Evolutionary conservation across 2,329 filamentous ascomycete species (phyloP).

Genomic region (Cladorrhinum sp.): DNA sequence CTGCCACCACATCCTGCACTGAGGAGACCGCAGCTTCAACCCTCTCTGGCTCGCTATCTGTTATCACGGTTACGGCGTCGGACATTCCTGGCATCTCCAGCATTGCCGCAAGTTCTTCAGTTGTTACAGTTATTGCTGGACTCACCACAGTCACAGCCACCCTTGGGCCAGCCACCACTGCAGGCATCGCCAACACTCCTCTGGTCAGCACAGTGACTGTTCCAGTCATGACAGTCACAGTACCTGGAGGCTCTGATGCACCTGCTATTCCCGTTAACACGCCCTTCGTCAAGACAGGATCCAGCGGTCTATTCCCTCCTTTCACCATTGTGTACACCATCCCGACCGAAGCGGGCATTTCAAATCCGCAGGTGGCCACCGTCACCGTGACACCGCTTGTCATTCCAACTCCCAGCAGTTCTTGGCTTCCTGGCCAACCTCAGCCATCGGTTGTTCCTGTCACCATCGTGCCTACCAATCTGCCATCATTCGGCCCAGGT

Average conservation of each 20-base stretch:
- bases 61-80: background rate
- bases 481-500: background rate
- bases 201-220: slow-evolving; percentile 10
- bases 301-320: slow-evolving; percentile 3
- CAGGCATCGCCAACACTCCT: background rate
- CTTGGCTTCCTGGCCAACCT: background rate
- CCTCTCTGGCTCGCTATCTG: background rate
- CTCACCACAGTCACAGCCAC: slow-evolving; percentile 3
- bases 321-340: slow-evolving; percentile 24
- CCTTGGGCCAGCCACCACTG: background rate
- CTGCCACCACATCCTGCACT: background rate
- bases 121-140: slow-evolving; percentile 21
- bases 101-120: background rate
- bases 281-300: slow-evolving; percentile 14
- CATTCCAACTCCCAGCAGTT: background rate
- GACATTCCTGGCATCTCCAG: background rate
- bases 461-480: slow-evolving; percentile 6
- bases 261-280: slow-evolving; percentile 15
- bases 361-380: slow-evolving; percentile 9
- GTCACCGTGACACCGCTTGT: slow-evolving; percentile 16
- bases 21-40: background rate
- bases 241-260: slow-evolving; percentile 2
- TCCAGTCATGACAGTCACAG: slow-evolving; percentile 13
- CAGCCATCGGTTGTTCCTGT: background rate
- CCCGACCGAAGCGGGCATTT: slow-evolving; percentile 10